Conservation (phyloP, 352 stramenopile genomes). For the Globisporangium ultimum region DNA sequence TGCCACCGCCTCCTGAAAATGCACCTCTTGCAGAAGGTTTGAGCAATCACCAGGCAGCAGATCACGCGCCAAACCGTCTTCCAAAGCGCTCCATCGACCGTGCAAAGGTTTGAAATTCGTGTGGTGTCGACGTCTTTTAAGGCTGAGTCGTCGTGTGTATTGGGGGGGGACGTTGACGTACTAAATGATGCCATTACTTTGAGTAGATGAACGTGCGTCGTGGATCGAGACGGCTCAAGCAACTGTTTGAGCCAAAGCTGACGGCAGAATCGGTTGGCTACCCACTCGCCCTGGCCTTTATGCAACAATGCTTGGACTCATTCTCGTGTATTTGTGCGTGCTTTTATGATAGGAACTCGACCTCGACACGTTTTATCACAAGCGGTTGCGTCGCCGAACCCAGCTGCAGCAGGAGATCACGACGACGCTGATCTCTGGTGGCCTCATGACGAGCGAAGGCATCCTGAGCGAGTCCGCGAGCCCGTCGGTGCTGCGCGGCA, state of each 20-base stretch:
- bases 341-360: constrained; percentile 36
- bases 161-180: too few relatives aligned
- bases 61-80: background rate
- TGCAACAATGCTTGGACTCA: background rate
- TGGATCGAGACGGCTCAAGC: constrained; percentile 21
- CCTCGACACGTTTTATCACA: constrained; percentile 54
- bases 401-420: constrained; percentile 54
- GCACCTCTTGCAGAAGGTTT: background rate
- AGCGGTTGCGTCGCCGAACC: constrained; percentile 43
- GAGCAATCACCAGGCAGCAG: background rate
- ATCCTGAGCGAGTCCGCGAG: constrained; percentile 19
- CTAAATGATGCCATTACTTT: background rate
- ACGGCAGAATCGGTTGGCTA: constrained; percentile 17
- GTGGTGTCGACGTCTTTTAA: background rate
- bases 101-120: constrained; percentile 14
- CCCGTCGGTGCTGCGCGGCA: constrained; percentile 37
- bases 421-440: constrained; percentile 30
- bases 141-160: too few relatives aligned
- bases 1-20: background rate
- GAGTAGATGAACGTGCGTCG: constrained; percentile 27
- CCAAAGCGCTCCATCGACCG: constrained; percentile 18
- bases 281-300: background rate
- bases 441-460: constrained; percentile 20
- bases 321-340: background rate
- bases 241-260: constrained; percentile 23